These are phyloP conservation scores for Rasamsonia emersonii DNA, from an alignment of 2,329 filamentous ascomycete genomes.

Conservation along the genomic window DNA sequence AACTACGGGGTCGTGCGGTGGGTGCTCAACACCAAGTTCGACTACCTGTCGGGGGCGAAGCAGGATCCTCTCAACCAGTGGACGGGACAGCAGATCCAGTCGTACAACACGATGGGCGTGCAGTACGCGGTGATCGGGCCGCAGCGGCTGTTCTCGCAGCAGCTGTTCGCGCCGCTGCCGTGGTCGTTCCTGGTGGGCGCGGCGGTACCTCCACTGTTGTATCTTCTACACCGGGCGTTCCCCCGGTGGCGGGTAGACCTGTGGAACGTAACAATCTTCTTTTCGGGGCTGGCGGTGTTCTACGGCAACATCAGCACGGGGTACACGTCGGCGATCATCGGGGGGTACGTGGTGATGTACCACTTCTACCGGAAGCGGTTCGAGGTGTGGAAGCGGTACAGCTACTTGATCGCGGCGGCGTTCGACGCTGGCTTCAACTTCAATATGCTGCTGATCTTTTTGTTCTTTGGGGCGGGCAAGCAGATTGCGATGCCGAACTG, in stretches of 20 bases:
- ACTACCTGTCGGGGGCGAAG: conserved; percentile 44
- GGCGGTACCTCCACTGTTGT: conserved; percentile 31
- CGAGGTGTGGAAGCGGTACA: conserved; percentile 51
- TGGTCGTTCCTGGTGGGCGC: conserved; percentile 26
- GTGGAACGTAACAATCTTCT: conserved; percentile 57
- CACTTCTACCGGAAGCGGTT: conserved; percentile 50
- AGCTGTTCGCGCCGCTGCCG: conserved; percentile 20
- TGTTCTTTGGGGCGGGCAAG: conserved; percentile 51
- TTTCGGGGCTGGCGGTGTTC: conserved; percentile 46
- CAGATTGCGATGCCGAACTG: conserved; percentile 53
- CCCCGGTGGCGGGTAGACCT: conserved; percentile 47
- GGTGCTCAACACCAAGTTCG: conserved; percentile 49
- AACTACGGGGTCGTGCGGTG: conserved; percentile 55
- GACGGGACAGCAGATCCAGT: conserved; percentile 49
- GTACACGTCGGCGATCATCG: conserved; percentile 48
- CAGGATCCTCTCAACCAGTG: conserved; percentile 52
- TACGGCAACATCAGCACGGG: conserved; percentile 56
- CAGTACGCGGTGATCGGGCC: conserved; percentile 52
- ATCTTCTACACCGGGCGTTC: conserved; percentile 44
- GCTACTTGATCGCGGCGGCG: conserved; percentile 53
- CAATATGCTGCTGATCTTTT: conserved; percentile 53
- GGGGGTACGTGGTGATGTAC: conserved; percentile 54
- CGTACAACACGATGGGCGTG: conserved; percentile 46
- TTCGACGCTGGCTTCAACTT: conserved; percentile 57
- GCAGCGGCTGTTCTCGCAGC: conserved; percentile 19